Base-by-base conservation (phyloP, 192 early-diverging fungal species). In the Thamnidium elegans region DNA sequence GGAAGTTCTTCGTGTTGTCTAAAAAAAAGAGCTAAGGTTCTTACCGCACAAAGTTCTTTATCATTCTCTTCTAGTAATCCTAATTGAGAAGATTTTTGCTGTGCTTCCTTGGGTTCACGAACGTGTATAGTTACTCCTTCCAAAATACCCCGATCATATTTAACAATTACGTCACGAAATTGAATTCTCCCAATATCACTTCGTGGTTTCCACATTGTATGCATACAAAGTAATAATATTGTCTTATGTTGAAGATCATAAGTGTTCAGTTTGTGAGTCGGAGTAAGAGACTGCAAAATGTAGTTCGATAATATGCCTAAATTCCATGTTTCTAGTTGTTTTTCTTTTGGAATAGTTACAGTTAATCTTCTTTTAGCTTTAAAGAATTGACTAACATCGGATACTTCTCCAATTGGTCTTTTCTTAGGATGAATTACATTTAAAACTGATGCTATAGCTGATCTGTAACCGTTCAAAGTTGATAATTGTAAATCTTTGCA, bases 191-290 rank as follows among this genome's bases (percentile, higher is more conserved):
- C 55, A 10, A 56, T 39, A 56, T 56, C 55, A n/a, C 26, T 39
- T 56, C 55, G 32, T 13, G 55, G 55, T 56, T 32, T 31, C 55
- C 55, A 56, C 55, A 56, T 56, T 32, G 32, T 56, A 20, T 39
- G 30, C 6, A 56, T 39, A 20, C 55, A 32, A 4, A 56, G 36
- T 13, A 56, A 56, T 32, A 56, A 20, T 14, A 56, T 39, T 0
- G 19, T 20, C 55, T 56, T 56, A 6, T 56, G 55, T 56, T 56
- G 55, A 2, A 56, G 6, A 1, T 39, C 17, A 17, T 26, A 54
- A 15, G 4, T 21, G 7, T 4, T 31, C 8, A 54, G 15, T n/a
- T 21, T 2, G 4, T 7, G 8, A 54, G 30, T 39, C 15, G 34
- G 30, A 10, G 55, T 10, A 17, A 56, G 5, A 56, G 2, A 6